Evolutionary conservation across 768 basidiomycete genomes (phyloP), one percentile per base, ranked within the genome.

Genomic region (Leccinum pellstonianum): DNA sequence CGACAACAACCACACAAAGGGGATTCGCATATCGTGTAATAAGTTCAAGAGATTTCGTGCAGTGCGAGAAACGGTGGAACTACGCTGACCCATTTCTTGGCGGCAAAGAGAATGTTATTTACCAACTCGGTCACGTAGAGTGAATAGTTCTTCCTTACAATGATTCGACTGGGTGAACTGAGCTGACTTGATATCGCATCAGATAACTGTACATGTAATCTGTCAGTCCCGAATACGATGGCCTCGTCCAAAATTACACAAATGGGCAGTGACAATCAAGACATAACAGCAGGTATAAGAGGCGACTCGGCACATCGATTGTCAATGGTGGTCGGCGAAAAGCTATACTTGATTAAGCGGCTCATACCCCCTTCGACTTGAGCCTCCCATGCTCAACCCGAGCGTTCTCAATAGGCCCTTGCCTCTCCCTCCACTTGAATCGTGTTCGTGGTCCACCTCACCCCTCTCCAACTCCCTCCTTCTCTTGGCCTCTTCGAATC

Each of bases 401-500:
- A 73, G 69, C 37, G 68, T 75, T 21, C 67, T 70, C 57, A 78
- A 62, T 5, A 79, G 65, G 23, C 75, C 73, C 64, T 81, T 81
- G 55, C 73, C 62, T 37, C 77, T 75, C 49, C 66, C 68, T 10
- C 68, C 67, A n/a, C 77, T 81, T 29, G 63, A 14, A 58, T 82
- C 86, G 33, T 85, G 84, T 49, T 84, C 86, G 17, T 69, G 73
- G 0, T 75, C 72, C 50, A 63, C 49, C n/a, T 70, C 70, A 23
- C 63, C 62, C 50, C 72, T 64, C 67, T 88, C 88, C 69, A 75
- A 75, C 69, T 82, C 79, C 66, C 80, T 79, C 71, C 80, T 77
- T 71, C 72, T 76, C 77, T 88, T 86, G 64, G 86, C 90, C 73
- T 91, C 90, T 55, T 75, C 73, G 71, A 94, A 93, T 12, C 94